Evolutionary conservation across 306 rosid species (phyloP), one percentile per base, ranked within the genome.

Genomic region (Carpinus viminea): DNA sequence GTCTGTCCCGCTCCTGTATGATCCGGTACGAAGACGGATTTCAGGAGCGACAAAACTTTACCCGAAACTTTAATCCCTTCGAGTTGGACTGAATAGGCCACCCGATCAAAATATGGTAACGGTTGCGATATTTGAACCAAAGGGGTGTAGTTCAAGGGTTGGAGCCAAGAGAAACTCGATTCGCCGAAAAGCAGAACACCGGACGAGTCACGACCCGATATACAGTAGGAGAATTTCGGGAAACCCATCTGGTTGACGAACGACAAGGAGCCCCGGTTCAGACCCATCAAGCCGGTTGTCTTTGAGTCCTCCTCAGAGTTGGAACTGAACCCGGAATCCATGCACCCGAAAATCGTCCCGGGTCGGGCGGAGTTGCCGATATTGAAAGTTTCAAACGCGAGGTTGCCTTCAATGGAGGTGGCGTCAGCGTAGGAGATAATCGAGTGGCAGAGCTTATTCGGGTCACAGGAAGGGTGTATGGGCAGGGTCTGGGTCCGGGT

Each of bases 1-100:
- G 98, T 90, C 54, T 93, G 98, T 17, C 98, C 97, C 45, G 98
- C 97, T 21, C 97, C 97, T 41, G 96, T 90, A 41, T 93, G 98
- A 69, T 93, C 97, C 24, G 98, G 96, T 0, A 68, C 76, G 3
- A 88, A 85, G 0, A 71, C 68, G 0, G 96, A 74, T 36, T 89
- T 85, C 20, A 92, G 88, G 1, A 91, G 79, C 0, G 86, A 74
- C 0, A 93, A 41, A 0, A 54, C 16, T 57, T 86, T 90, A 1
- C 66, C 46, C 18, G 85, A 79, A 13, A 93, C 96, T 38, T 77
- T 80, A 6, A 93, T 93, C 1, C 98, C 97, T 0, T 89, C 80
- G 11, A 93, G 89, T 26, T 80, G 90, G 3, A 93, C 92, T 4
- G 96, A 85, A 86, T 93, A 93, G 0, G 98, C 97, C 10, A 81